Conservation (phyloP, 257 asterid species). For the Scutellaria barbata region DNA sequence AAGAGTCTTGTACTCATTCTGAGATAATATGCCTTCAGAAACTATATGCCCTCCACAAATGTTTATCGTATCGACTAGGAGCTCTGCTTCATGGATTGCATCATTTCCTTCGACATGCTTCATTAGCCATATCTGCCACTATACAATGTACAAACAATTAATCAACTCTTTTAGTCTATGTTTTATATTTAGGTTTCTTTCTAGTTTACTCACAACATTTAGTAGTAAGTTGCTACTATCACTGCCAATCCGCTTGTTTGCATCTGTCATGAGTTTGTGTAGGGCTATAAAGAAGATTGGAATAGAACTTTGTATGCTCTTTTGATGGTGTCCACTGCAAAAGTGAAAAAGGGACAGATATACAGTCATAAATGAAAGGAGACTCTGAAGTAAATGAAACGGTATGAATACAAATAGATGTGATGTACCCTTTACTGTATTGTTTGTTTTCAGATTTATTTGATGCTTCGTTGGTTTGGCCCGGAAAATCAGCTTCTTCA, state of each 20-base stretch:
- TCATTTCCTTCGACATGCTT: conserved; percentile 28
- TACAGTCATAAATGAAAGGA: no score
- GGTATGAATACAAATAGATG: no score
- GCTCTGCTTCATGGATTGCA: conserved; percentile 36
- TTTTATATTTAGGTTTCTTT: not conserved
- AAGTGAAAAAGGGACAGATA: no score
- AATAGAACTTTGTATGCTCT: conserved; percentile 3
- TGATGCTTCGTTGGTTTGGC: conserved; percentile 18
- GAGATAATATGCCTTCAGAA: conserved; percentile 28
- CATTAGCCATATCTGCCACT: conserved; percentile 51
- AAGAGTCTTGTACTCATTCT: conserved; percentile 36
- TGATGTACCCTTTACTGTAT: conserved; percentile 25
- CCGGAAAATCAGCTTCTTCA: not conserved
- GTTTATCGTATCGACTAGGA: conserved; percentile 39
- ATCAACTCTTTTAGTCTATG: not conserved
- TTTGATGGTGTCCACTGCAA: not conserved
- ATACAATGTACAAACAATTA: not conserved
- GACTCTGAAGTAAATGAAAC: no score
- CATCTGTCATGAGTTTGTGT: conserved; percentile 20
- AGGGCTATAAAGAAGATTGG: conserved; percentile 32
- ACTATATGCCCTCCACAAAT: conserved; percentile 40
- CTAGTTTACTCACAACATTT: conserved; percentile 22
- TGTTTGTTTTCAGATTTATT: not conserved
- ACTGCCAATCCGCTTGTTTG: conserved; percentile 16
- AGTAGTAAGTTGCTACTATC: conserved; percentile 29